Base-by-base conservation (phyloP, 768 basidiomycete species). In the Panaeolus cyanescens region DNA sequence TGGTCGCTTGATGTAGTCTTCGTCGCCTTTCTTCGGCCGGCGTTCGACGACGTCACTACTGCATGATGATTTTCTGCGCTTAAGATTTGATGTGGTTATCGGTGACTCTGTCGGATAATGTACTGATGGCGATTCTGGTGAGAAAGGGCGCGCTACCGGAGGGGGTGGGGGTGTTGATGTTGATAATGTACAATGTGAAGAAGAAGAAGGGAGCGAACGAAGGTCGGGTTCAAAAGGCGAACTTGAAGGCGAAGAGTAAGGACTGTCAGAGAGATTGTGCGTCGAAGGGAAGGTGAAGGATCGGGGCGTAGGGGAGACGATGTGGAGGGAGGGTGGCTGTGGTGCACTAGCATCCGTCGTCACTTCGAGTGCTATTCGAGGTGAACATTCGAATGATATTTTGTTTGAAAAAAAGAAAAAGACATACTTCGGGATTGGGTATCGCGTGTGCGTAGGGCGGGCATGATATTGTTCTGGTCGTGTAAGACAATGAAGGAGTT, bases 1-100 rank as follows among this genome's bases (percentile, higher is more conserved):
- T 1, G 90, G 91, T 40, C 91, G 86, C 74, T 91, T 91, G 78
- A 92, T 86, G 70, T 92, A 92, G 73, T 90, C 89, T 54, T 89
- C 89, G 74, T 92, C 90, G 66, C 91, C 90, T 78, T 88, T 87
- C 75, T 79, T 85, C 63, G 87, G 83, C 61, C 83, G 74, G 65
- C 84, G 84, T 62, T 87, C 86, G 68, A 76, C 67, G 57, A 72
- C 76, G 72, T 79, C 79, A 69, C 72, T 80, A 68, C 75, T 75
- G 56, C 77, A 80, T 45, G 80, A 76, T 31, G 80, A 81, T 70
- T 84, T 86, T 71, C 84, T 80, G 55, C 84, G 84, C 68, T 83
- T 82, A 67, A 80, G 79, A 56, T 74, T 71, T 10, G 75, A 71
- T 22, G 77, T 67, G 39, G 77, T 71, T 15, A 50, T 50, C 45